Evolutionary conservation across 2,329 filamentous ascomycete species (phyloP).

Genomic region (Nemania diffusa): DNA sequence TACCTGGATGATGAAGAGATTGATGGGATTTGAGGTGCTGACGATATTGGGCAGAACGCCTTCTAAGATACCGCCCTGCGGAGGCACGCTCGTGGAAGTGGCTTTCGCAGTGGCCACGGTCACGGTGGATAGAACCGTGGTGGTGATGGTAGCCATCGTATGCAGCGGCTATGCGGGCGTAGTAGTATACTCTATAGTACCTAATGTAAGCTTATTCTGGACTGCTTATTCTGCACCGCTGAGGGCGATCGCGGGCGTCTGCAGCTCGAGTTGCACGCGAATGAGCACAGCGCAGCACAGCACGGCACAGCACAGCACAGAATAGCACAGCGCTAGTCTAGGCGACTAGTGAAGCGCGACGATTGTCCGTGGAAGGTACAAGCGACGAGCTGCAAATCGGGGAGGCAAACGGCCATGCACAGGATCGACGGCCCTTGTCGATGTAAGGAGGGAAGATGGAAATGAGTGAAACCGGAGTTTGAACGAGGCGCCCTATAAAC

Average conservation of each 20-base stretch:
- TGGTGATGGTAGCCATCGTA: slow-evolving; percentile 42
- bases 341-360: no score
- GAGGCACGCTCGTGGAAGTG: slow-evolving; percentile 48
- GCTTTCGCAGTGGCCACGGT: slow-evolving; percentile 35
- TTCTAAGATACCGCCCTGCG: slow-evolving; percentile 74
- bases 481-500: background rate
- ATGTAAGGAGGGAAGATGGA: slow-evolving; percentile 23
- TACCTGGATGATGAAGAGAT: slow-evolving; percentile 79
- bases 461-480: background rate
- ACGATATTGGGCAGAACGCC: slow-evolving; percentile 75
- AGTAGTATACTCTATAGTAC: no score
- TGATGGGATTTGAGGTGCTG: slow-evolving; percentile 76
- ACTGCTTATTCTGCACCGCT: no score
- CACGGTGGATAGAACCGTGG: slow-evolving; percentile 41
- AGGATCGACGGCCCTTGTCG: slow-evolving; percentile 38
- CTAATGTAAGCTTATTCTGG: no score
- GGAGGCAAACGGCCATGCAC: background rate
- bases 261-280: background rate
- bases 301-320: no score
- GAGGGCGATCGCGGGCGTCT: background rate
- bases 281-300: background rate
- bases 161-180: no score
- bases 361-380: background rate
- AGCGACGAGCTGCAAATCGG: slow-evolving; percentile 8
- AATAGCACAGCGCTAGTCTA: no score